Base-by-base conservation (phyloP, 306 rosid genomes). In the Lotus japonicus region DNA sequence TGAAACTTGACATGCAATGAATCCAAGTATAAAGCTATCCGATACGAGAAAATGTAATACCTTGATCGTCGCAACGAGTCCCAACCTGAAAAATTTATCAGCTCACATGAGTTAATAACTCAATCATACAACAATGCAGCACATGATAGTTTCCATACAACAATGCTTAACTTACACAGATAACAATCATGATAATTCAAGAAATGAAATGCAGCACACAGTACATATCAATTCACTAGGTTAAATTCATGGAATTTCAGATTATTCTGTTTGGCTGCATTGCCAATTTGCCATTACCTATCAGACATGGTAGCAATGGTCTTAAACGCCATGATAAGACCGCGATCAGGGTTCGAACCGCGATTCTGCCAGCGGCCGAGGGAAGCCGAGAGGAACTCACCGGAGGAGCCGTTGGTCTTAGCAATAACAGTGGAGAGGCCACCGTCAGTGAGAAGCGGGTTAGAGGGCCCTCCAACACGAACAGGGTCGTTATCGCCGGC, bases 291-390 rank as follows among this genome's bases (percentile, higher is more conserved):
- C 5, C 33, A 28, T 28, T 28, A 86, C 98, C 98, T 88, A 70
- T 94, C 98, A 11, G 97, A 86, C 96, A 94, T 94, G 71, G 98
- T 90, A 31, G 96, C 98, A 18, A 94, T 94, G 38, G 95, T 88
- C 75, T 90, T 86, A 80, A 94, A 90, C 6, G 97, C 98, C 18
- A 83, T 80, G 8, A 90, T 88, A 76, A 94, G 56, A 3, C 92
- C 94, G 16, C 98, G 97, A 79, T 94, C 98, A 16, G 97, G 94
- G 68, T 90, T 85, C 9, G 92, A 69, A 11, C 98, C 98, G 2
- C 98, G 97, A 73, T 90, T 94, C 95, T 94, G 98, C 98, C 98
- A 94, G 58, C 96, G 85, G 4, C 98, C 94, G 7, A 94, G 84
- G 5, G 98, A 94, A 9, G 96, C 86, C 0, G 98, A 90, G 4